Evolutionary conservation across 208 protist genomes (phyloP).

Genomic region (Phytomonas sp.): DNA sequence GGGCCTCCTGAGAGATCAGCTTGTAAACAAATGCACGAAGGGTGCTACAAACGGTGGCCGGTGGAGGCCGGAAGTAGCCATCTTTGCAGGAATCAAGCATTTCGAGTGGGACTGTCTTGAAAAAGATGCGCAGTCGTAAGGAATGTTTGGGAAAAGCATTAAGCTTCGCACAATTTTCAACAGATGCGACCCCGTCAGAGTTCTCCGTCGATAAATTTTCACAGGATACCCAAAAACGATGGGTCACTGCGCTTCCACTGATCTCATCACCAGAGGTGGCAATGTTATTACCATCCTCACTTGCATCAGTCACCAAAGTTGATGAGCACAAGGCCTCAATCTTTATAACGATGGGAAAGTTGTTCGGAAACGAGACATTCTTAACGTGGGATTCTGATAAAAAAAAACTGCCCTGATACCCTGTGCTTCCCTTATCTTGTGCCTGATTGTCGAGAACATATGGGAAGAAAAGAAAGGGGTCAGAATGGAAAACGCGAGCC

Average conservation of each 20-base stretch:
- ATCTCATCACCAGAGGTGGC: background rate
- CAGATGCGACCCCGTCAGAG: background rate
- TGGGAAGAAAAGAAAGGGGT: slow-evolving; percentile 10
- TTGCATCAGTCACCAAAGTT: background rate
- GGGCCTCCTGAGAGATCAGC: slow-evolving; percentile 17
- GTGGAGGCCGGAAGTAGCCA: slow-evolving; percentile 25
- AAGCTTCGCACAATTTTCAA: background rate
- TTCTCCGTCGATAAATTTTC: background rate
- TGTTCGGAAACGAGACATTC: background rate
- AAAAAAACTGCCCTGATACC: background rate
- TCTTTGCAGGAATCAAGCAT: slow-evolving; percentile 29
- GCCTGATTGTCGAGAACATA: background rate
- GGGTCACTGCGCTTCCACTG: background rate
- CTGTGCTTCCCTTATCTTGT: background rate
- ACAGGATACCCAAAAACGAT: background rate
- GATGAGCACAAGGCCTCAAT: background rate
- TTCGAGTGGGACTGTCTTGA: slow-evolving; percentile 47
- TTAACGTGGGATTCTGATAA: background rate
- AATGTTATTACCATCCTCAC: background rate
- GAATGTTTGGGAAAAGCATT: background rate
- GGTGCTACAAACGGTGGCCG: slow-evolving; percentile 28
- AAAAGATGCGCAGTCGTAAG: slow-evolving; percentile 39
- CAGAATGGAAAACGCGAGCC: slow-evolving; percentile 12
- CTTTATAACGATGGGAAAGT: background rate
- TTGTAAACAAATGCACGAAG: slow-evolving; percentile 32